Evolutionary conservation across 179 eudicot species (phyloP), one percentile per base, ranked within the genome.

Genomic region (Corrigiola litoralis): DNA sequence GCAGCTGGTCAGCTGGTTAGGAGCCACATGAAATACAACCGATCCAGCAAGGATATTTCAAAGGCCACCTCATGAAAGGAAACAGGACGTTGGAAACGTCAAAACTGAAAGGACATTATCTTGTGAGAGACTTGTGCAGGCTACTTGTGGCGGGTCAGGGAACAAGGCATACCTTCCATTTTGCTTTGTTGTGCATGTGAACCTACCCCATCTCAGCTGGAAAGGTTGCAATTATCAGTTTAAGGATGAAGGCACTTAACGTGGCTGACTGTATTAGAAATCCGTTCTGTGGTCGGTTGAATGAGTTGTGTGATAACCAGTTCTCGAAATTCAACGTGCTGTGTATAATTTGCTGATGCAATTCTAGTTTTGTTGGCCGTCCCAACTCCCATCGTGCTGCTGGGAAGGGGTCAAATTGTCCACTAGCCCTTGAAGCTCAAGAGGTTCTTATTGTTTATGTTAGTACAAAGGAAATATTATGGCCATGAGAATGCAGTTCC

Each of bases 21-120:
- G 66, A 82, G 87, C 58, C 87, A 82, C 80, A 79, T 82, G 87
- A 82, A 82, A 53, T 82, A 80, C 72, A 80, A 82, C 72, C 68
- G 84, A 51, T 82, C 87, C 31, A 79, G 72, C 75, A 72, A 66
- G 33, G 86, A 82, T 65, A 49, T 82, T 29, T 27, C 40, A 16
- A 61, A 44, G 23, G 53, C 17, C 41, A 14, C 53, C 10, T 28
- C 41, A 27, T 61, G n/a, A 44, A 13, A 11, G 44, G 2, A 40
- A 0, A 40, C 44, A 1, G 1, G 12, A 14, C 41, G 12, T 10
- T 14, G 2, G 14, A 40, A 40, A n/a, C 44, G 44, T 10, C 3
- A 10, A n/a, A 3, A 10, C 44, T 13, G 14, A 3, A 40, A 40
- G 11, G 44, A 40, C 9, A 40, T 40, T 10, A n/a, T 40, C n/a